Base-by-base conservation (phyloP, 1,284 basidiomycete genomes). In the Ustilago xerochloae region DNA sequence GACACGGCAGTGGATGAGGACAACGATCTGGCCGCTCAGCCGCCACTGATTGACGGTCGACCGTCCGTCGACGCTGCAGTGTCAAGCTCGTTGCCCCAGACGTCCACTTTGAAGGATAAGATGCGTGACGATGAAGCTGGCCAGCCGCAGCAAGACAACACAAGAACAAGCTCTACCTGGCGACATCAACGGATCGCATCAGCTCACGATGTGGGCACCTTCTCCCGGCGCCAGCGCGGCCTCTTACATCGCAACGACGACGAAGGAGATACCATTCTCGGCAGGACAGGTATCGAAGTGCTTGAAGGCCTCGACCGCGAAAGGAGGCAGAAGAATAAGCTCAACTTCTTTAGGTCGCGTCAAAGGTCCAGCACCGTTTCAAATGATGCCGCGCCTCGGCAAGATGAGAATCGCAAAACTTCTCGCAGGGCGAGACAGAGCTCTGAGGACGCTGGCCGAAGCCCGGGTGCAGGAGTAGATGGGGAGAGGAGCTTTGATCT, bases 211-310 rank as follows among this genome's bases (percentile, higher is more conserved):
- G 58, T 54, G 2, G 39, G 68, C 4, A 46, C 36, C 12, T 57
- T 58, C 15, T n/a, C 38, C 6, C 51, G 48, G 26, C 41, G 53
- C 29, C 61, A 60, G 45, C 33, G 28, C 20, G 52, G 43, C n/a
- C 16, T n/a, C n/a, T 28, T 20, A 5, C 16, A 28, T 5, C 28
- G 30, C 50, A 39, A 43, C 13, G 33, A 13, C 28, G 35, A 8
- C 12, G 29, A 41, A 2, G 29, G 22, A 20, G 26, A 74, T 16
- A 57, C 39, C 49, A 61, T 74, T 32, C 39, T 74, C 4, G 71
- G 71, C 30, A 29, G 59, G 6, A 74, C 66, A 3, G 78, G 78
- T 28, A 80, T 80, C 18, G 77, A 80, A 45, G 59, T 80, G n/a
- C 52, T 80, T 8, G 75, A 79, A 30, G 63, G 63, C 2, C 47